Evolutionary conservation across 192 early-diverging fungal species (phyloP).

Genomic region (Oehlia diaphana): DNA sequence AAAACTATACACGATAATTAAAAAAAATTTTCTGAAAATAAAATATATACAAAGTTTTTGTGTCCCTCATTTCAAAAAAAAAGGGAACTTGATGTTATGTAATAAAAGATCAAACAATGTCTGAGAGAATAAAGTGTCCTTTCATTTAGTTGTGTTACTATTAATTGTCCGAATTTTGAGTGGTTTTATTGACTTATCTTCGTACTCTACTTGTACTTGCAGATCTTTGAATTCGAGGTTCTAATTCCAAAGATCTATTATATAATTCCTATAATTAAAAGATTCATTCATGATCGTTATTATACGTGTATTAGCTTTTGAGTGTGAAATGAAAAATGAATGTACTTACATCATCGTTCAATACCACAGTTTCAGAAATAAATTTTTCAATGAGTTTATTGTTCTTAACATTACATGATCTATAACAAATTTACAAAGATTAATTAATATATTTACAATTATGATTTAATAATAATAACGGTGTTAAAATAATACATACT

Average conservation of each 20-base stretch:
- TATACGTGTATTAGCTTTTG: background rate
- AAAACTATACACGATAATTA: background rate
- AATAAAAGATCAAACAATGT: too few relatives aligned
- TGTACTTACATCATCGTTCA: constrained; percentile 37
- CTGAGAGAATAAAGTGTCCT: background rate
- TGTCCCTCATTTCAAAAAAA: background rate
- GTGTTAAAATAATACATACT: constrained; percentile 19
- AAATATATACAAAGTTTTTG: background rate
- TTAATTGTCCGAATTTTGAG: background rate
- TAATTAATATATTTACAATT: background rate
- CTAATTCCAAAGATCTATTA: constrained; percentile 38
- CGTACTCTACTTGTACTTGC: constrained; percentile 8
- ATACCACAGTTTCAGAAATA: constrained; percentile 36
- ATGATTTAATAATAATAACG: background rate
- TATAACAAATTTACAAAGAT: background rate
- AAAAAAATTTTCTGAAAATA: background rate
- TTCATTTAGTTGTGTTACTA: background rate
- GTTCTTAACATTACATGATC: constrained; percentile 36
- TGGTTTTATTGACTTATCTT: background rate
- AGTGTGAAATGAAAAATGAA: background rate
- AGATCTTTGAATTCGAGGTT: constrained; percentile 32
- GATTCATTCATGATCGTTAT: background rate
- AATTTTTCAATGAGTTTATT: constrained; percentile 39
- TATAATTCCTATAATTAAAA: constrained; percentile 37
- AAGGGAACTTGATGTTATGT: background rate